Conservation (phyloP, 495 filamentous ascomycete genomes). For the Daldinia grandis region DNA sequence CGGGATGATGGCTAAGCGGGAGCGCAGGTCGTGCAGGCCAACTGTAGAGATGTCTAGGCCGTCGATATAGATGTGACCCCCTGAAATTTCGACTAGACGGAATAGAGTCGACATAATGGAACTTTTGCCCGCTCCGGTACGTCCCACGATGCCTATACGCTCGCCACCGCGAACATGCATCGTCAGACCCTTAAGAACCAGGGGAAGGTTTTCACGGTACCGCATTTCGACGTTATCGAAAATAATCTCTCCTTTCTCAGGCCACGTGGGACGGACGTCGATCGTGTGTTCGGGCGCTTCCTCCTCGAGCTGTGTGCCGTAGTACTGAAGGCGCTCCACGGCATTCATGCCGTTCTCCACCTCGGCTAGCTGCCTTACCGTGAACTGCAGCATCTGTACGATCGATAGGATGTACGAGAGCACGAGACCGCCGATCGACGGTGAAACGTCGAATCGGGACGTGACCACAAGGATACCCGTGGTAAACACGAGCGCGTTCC, state of each 20-base stretch:
- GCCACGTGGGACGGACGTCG: constrained; percentile 77
- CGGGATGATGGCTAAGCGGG: constrained; percentile 91
- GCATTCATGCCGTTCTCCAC: constrained; percentile 98
- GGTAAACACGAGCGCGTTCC: constrained; percentile 82
- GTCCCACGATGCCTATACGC: constrained; percentile 90
- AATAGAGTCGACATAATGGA: constrained; percentile 95
- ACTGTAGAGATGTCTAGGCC: constrained; percentile 86
- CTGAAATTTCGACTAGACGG: constrained; percentile 84
- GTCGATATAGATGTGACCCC: constrained; percentile 88
- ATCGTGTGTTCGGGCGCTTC: constrained; percentile 81
- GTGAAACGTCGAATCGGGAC: constrained; percentile 85
- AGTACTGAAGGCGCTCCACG: constrained; percentile 92
- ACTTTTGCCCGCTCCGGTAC: constrained; percentile 94
- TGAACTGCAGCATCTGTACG: constrained; percentile 96
- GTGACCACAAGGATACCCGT: constrained; percentile 92
- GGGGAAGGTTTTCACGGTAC: constrained; percentile 81
- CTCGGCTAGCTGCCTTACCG: constrained; percentile 91
- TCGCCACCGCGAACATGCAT: constrained; percentile 86
- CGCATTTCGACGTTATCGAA: constrained; percentile 92
- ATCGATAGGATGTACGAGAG: constrained; percentile 92
- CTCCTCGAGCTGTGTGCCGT: constrained; percentile 85
- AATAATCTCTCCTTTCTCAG: constrained; percentile 81
- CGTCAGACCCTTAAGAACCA: constrained; percentile 80
- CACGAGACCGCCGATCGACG: constrained; percentile 86
- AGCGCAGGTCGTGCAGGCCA: constrained; percentile 86